A percentile compares a stretch with the other conserved stretches of the same genome.
These are phyloP conservation scores for Picea engelmannii DNA, from an alignment of 83 land plant species.

Conservation along the genomic window DNA sequence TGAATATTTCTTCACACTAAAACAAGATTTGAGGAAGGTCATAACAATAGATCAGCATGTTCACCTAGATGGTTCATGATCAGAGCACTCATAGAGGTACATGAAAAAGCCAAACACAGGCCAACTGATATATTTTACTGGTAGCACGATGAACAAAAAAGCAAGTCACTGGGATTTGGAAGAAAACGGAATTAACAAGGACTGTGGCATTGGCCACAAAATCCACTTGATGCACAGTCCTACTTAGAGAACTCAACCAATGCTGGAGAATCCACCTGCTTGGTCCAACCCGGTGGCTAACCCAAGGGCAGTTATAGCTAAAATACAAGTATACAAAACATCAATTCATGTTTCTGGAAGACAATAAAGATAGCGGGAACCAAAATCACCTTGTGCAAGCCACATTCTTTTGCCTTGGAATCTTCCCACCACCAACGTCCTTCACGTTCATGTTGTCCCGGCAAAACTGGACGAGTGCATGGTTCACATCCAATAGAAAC, in stretches of 20 bases:
- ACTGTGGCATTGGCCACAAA: too few relatives aligned
- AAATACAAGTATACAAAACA: background rate
- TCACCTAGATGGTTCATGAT: too few relatives aligned
- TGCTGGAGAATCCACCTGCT: background rate
- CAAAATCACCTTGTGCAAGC: slow-evolving; percentile 68
- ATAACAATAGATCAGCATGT: too few relatives aligned
- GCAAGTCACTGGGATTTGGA: too few relatives aligned
- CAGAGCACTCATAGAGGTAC: too few relatives aligned
- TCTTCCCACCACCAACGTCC: slow-evolving; percentile 99
- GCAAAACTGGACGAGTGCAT: slow-evolving; percentile 92
- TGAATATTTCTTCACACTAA: too few relatives aligned
- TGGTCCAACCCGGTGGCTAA: background rate
- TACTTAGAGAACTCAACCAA: background rate
- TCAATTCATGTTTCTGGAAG: background rate
- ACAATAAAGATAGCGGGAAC: background rate
- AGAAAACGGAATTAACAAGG: too few relatives aligned
- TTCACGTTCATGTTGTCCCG: slow-evolving; percentile 96
- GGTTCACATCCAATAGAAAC: slow-evolving; percentile 98
- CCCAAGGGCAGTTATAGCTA: background rate
- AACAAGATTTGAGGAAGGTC: too few relatives aligned
- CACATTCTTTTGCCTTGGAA: slow-evolving; percentile 91
- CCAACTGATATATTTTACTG: too few relatives aligned
- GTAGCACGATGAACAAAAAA: too few relatives aligned
- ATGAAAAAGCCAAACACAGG: too few relatives aligned
- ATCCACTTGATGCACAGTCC: too few relatives aligned